Evolutionary conservation across 176 grass and related monocot genomes (phyloP).

Genomic region (Carex cristatella): DNA sequence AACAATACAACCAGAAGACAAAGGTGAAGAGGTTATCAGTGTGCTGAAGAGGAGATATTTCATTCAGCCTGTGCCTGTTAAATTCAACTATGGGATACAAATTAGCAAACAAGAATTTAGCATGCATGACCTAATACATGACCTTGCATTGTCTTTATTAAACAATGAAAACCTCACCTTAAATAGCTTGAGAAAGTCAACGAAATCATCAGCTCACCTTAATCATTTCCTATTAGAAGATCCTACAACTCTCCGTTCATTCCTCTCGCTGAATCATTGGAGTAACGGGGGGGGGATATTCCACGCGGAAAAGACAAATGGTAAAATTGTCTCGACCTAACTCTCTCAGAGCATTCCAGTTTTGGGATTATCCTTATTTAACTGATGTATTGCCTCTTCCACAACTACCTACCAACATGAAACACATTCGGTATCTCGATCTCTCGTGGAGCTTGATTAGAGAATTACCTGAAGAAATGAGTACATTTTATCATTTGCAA

Average conservation of each 20-base stretch:
- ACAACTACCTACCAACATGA: not conserved
- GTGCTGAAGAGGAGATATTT: slow-evolving; percentile 15
- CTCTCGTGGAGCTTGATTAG: not conserved
- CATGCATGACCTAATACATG: slow-evolving; percentile 26
- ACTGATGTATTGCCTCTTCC: no score
- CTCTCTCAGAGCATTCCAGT: not conserved
- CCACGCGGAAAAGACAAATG: not conserved
- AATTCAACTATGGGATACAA: not conserved
- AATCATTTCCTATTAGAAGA: not conserved
- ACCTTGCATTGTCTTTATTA: slow-evolving; percentile 19
- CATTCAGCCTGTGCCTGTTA: not conserved
- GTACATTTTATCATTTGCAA: slow-evolving; percentile 14
- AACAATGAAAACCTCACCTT: not conserved
- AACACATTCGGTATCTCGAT: slow-evolving; percentile 4
- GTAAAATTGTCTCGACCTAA: not conserved
- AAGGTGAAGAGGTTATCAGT: slow-evolving; percentile 4
- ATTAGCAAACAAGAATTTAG: not conserved
- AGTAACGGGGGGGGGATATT: not conserved
- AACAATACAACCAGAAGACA: not conserved
- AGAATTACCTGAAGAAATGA: no score
- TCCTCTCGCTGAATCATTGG: not conserved
- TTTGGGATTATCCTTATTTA: not conserved
- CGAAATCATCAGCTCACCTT: not conserved
- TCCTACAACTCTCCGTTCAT: not conserved
- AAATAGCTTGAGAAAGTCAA: not conserved